Evolutionary conservation across 371 early-diverging fungal genomes (phyloP).

Genomic region (Sporodiniella umbellata): DNA sequence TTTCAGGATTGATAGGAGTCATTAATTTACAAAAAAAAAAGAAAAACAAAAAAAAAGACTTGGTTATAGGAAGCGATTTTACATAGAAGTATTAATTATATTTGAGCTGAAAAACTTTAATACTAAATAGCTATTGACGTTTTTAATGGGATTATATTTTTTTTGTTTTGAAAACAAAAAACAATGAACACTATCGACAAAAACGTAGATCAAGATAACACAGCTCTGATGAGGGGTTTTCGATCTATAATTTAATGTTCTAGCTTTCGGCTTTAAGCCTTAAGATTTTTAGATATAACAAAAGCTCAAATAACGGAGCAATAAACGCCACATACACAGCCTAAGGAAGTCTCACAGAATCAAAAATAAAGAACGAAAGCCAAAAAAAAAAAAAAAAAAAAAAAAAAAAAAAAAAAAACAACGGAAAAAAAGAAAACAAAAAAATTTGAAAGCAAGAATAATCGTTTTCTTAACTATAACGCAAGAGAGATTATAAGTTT

Average conservation of each 20-base stretch:
- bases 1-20: not conserved
- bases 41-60: too few relatives aligned
- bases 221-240: conserved; percentile 72
- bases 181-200: conserved; percentile 31
- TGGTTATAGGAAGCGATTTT: too few relatives aligned
- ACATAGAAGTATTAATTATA: too few relatives aligned
- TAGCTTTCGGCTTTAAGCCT: conserved; percentile 93
- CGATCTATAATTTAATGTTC: too few relatives aligned
- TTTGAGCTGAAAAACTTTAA: too few relatives aligned
- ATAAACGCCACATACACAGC: conserved; percentile 98
- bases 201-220: conserved; percentile 26
- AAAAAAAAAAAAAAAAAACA: too few relatives aligned
- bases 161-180: too few relatives aligned
- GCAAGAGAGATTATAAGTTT: too few relatives aligned
- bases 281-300: conserved; percentile 91
- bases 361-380: conserved; percentile 98
- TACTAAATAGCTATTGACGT: conserved; percentile 24
- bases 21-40: conserved; percentile 1
- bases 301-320: conserved; percentile 93
- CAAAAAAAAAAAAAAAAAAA: too few relatives aligned
- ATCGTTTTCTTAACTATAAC: too few relatives aligned
- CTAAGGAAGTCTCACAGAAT: conserved; percentile 95
- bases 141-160: conserved; percentile 43
- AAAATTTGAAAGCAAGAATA: too few relatives aligned
- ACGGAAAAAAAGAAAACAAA: too few relatives aligned